These are phyloP conservation scores for Pleurostoma richardsiae DNA, from an alignment of 2,329 filamentous ascomycete species.

Conservation along the genomic window DNA sequence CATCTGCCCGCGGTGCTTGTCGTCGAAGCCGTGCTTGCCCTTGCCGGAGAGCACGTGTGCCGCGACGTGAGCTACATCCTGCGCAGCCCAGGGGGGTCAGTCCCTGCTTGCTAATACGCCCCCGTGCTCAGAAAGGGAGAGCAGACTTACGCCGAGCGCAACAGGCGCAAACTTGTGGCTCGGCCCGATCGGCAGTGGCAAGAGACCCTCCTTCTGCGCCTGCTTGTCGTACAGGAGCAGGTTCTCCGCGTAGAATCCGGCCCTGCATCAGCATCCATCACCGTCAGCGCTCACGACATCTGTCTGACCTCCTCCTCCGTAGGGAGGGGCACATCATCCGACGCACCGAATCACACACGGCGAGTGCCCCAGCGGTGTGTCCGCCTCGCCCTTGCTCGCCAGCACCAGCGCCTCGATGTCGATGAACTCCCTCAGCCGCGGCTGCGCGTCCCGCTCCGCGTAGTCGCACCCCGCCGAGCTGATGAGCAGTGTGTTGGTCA, in stretches of 20 bases:
- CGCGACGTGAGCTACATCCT: conserved; percentile 42
- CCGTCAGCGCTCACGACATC: too few species aligned
- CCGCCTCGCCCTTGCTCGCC: conserved; percentile 34
- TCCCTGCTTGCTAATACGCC: too few species aligned
- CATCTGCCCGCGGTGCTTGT: conserved; percentile 45
- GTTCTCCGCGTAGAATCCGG: conserved; percentile 33
- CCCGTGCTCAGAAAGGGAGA: too few species aligned
- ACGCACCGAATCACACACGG: conserved; percentile 39
- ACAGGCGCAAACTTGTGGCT: conserved; percentile 45
- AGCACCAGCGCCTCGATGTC: conserved; percentile 39
- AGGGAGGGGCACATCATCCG: background rate
- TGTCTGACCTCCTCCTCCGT: too few species aligned
- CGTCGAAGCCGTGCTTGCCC: conserved; percentile 42
- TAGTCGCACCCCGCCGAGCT: conserved; percentile 45
- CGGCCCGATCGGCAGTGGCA: conserved; percentile 16
- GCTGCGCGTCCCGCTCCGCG: conserved; percentile 41
- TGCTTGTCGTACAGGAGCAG: too few species aligned
- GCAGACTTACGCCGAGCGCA: conserved; percentile 32
- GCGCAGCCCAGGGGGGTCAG: background rate
- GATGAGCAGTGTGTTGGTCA: conserved; percentile 40
- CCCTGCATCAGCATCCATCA: conserved; percentile 18
- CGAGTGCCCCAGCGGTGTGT: conserved; percentile 11
- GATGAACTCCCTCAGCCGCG: conserved; percentile 43
- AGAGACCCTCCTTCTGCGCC: too few species aligned
- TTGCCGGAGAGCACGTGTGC: conserved; percentile 41